phyloP scores from a whole-genome alignment of 306 rosid genomes.

The Cicer pinnatifidum region DNA sequence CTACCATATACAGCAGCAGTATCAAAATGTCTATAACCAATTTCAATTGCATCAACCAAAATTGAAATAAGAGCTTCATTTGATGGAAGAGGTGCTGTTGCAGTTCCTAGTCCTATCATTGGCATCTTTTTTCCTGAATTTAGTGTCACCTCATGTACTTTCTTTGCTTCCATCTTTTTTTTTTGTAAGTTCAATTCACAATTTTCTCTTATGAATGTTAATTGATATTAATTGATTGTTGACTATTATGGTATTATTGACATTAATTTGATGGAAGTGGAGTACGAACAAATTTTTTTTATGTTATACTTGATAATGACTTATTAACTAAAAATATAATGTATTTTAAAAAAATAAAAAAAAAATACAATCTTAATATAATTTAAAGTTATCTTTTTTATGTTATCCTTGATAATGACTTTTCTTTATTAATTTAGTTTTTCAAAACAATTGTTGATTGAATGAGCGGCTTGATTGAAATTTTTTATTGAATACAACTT shows the following conservation, averaged over 20 bases:
- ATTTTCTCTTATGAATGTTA: not conserved
- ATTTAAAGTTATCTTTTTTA: too few relatives aligned
- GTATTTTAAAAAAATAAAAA: too few relatives aligned
- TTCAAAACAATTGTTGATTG: too few relatives aligned
- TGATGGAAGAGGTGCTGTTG: constrained; percentile 40
- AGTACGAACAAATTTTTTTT: too few relatives aligned
- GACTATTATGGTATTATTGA: not conserved
- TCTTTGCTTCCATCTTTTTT: constrained; percentile 39
- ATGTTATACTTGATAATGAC: too few relatives aligned
- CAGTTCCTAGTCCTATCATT: constrained; percentile 44
- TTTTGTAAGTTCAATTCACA: constrained; percentile 9
- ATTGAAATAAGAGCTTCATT: constrained; percentile 28
- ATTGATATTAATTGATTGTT: not conserved
- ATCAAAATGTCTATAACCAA: constrained; percentile 49
- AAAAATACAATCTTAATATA: too few relatives aligned
- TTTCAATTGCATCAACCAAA: constrained; percentile 33
- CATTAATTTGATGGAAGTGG: not conserved
- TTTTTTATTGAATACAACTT: too few relatives aligned
- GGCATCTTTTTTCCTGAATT: constrained; percentile 49
- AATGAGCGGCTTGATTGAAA: too few relatives aligned
- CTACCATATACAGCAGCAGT: constrained; percentile 47
- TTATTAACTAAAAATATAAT: too few relatives aligned
- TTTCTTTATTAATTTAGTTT: too few relatives aligned
- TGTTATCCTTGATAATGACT: too few relatives aligned
- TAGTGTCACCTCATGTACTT: constrained; percentile 38